Conservation (phyloP, 208 protist genomes). For the Leishmania mexicana region DNA sequence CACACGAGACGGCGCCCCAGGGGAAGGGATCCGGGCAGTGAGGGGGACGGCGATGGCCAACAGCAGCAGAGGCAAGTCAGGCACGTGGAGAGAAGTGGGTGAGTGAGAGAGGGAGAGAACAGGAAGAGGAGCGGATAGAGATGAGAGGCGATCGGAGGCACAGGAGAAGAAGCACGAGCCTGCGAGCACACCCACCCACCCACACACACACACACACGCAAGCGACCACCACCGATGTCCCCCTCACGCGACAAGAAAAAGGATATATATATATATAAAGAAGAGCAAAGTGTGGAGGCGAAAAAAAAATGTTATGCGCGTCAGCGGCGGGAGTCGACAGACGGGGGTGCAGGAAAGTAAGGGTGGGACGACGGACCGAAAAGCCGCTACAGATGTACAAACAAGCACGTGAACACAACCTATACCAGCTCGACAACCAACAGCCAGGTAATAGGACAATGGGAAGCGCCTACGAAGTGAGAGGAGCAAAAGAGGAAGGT, state of each 20-base stretch:
- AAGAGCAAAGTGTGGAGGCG: background rate
- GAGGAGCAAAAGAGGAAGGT: background rate
- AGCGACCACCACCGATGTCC: background rate
- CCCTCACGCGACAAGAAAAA: background rate
- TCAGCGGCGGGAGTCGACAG: background rate
- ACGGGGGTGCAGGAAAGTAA: background rate
- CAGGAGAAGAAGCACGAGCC: background rate
- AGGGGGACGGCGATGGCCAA: background rate
- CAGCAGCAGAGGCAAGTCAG: background rate
- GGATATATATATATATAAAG: background rate
- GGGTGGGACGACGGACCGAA: background rate
- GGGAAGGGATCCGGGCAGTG: background rate
- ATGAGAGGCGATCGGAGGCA: background rate
- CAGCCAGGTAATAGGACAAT: background rate
- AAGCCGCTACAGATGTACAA: background rate
- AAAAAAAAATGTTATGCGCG: background rate
- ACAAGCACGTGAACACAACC: background rate
- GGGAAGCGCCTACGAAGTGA: background rate
- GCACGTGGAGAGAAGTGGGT: background rate
- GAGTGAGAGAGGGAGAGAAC: background rate
- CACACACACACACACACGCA: background rate
- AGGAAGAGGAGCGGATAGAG: constrained; percentile 6
- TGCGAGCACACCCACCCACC: background rate
- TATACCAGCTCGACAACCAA: background rate
- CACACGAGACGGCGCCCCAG: background rate